Evolutionary conservation across 352 stramenopile genomes (phyloP).

Genomic region (Phytophthora palmivora): DNA sequence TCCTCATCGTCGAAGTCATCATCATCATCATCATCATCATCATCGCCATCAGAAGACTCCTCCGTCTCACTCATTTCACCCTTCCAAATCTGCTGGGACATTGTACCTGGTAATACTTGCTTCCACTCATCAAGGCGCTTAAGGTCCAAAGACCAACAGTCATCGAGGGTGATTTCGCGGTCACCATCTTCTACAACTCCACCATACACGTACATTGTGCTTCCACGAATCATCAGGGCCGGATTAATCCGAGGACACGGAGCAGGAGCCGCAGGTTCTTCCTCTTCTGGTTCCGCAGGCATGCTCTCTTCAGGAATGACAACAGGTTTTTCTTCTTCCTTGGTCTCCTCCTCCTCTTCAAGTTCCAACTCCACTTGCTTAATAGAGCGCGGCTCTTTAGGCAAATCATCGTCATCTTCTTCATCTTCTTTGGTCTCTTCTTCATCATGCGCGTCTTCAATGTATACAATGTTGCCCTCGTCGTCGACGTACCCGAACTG

Average conservation of each 20-base stretch:
- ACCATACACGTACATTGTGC: slow-evolving; percentile 94
- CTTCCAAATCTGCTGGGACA: slow-evolving; percentile 94
- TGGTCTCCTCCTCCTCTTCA: slow-evolving; percentile 39
- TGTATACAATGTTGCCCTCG: slow-evolving; percentile 95
- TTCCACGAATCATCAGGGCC: slow-evolving; percentile 86
- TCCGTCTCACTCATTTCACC: slow-evolving; percentile 87
- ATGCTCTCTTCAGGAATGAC: slow-evolving; percentile 23
- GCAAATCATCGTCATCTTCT: slow-evolving; percentile 24
- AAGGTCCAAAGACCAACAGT: slow-evolving; percentile 95
- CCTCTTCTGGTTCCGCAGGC: slow-evolving; percentile 31
- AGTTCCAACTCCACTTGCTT: slow-evolving; percentile 26
- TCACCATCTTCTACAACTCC: slow-evolving; percentile 95
- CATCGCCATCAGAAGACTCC: slow-evolving; percentile 82
- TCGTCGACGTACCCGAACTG: slow-evolving; percentile 97
- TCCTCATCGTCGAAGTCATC: slow-evolving; percentile 67
- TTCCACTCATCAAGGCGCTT: slow-evolving; percentile 95
- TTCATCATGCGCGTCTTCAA: slow-evolving; percentile 91
- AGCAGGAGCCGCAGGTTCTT: slow-evolving; percentile 35
- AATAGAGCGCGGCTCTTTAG: not conserved
- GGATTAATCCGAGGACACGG: slow-evolving; percentile 90
- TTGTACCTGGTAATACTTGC: slow-evolving; percentile 91
- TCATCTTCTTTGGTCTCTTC: slow-evolving; percentile 65
- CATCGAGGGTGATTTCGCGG: slow-evolving; percentile 95
- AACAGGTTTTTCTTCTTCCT: slow-evolving; percentile 46
- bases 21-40: slow-evolving; percentile 61